phyloP scores from a whole-genome alignment of 306 rosid genomes.

The Begonia fuchsioides region DNA sequence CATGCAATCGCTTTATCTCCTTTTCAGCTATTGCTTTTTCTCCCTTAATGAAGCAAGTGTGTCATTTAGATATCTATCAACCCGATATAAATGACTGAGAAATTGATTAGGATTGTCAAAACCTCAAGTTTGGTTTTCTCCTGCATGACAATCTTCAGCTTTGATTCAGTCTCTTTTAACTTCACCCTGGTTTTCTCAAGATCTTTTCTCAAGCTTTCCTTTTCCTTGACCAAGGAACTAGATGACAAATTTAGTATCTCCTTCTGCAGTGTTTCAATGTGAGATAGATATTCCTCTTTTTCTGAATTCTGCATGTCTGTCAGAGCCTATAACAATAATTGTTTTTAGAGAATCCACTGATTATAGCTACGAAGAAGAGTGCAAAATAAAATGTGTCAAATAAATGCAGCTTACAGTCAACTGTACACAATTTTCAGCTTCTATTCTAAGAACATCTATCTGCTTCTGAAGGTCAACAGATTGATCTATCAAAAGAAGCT shows the following conservation, averaged over 20 bases:
- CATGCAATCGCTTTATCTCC: constrained; percentile 56
- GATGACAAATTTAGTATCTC: constrained; percentile 47
- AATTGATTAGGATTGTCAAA: constrained; percentile 4
- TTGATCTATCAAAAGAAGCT: constrained; percentile 42
- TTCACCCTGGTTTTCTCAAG: constrained; percentile 55
- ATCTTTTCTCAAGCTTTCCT: constrained; percentile 60
- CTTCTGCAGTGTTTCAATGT: constrained; percentile 52
- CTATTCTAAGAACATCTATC: constrained; percentile 35
- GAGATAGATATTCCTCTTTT: constrained; percentile 42
- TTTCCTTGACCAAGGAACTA: constrained; percentile 59
- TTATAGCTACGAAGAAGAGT: background rate
- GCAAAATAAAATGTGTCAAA: constrained; percentile 6
- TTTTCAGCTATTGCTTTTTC: constrained; percentile 67
- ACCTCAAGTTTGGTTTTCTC: constrained; percentile 94
- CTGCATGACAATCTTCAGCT: constrained; percentile 68
- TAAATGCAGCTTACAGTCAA: constrained; percentile 29
- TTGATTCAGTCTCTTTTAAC: constrained; percentile 68
- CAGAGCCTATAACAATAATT: constrained; percentile 33
- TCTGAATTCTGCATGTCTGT: constrained; percentile 39
- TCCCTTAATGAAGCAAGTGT: constrained; percentile 30
- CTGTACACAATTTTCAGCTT: constrained; percentile 33
- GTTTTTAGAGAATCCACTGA: constrained; percentile 3
- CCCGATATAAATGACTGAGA: too few species aligned
- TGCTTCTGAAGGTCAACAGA: constrained; percentile 45
- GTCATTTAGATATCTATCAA: too few species aligned